Percentiles rank a stretch among this genome's conserved stretches.
Evolutionary conservation across 2,329 filamentous ascomycete species (phyloP).

Genomic region (Penicillium sp.): DNA sequence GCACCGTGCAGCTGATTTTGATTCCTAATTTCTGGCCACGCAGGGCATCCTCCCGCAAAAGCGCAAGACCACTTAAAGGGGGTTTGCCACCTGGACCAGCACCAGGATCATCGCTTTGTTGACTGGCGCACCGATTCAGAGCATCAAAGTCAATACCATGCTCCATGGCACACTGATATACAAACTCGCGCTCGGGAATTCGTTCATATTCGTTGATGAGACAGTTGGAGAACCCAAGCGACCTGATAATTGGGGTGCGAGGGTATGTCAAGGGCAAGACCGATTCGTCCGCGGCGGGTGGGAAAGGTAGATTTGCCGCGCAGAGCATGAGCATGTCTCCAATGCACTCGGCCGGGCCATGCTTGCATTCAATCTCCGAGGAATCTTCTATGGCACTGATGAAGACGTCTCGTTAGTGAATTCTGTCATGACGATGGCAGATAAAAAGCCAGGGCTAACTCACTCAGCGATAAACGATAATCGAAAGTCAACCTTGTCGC

Average conservation of each 20-base stretch:
- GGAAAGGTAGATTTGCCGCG: constrained; percentile 60
- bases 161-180: constrained; percentile 84
- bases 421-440: background rate
- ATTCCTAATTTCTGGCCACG: constrained; percentile 57
- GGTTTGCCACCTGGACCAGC: constrained; percentile 55
- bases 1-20: constrained; percentile 68
- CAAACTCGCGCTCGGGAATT: constrained; percentile 71
- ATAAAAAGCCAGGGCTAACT: constrained; percentile 22
- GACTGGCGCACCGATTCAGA: constrained; percentile 74
- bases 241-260: constrained; percentile 66
- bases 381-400: constrained; percentile 60
- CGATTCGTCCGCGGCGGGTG: constrained; percentile 19
- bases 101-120: constrained; percentile 64
- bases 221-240: constrained; percentile 90
- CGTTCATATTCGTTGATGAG: constrained; percentile 66
- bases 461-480: constrained; percentile 84
- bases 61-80: constrained; percentile 46
- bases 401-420: constrained; percentile 3
- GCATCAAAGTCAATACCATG: constrained; percentile 78
- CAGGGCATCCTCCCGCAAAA: constrained; percentile 44
- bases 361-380: constrained; percentile 79
- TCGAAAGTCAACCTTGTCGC: constrained; percentile 82
- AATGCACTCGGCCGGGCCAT: constrained; percentile 84
- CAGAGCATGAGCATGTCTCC: constrained; percentile 94
- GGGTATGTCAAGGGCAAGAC: constrained; percentile 51